Evolutionary conservation across 2,329 filamentous ascomycete species (phyloP), one percentile per base, ranked within the genome.

Genomic region (Didymella segeticola): DNA sequence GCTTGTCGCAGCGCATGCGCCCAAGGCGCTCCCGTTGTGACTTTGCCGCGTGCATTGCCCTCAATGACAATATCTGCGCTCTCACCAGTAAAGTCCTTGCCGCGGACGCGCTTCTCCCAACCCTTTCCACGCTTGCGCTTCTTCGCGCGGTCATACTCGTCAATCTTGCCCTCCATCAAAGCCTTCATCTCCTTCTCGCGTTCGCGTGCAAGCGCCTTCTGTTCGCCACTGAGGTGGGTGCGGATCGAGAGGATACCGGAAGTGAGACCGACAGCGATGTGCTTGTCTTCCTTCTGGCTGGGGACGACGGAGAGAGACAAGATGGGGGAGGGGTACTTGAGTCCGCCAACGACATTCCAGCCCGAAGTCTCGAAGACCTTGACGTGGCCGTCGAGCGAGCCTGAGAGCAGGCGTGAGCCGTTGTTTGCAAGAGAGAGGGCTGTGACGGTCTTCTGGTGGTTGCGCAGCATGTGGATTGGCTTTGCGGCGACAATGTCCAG

Each of bases 401-500:
- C 95, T 61, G 89, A 93, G 47, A 99, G 84, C 51, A 99, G 82
- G 43, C 95, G 86, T 43, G 86, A 86, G 39, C 90, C 90, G 63
- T 89, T 86, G 37, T 91, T 93, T 7, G 92, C 93, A 27, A 96
- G 80, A 45, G 89, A 88, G 48, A 99, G 82, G 7, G 89, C 88
- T 0, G 95, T 98, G 56, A 99, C 93, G 0, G 95, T 96, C 85
- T 98, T 99, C 72, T 99, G 95, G 76, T 99, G 95, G 73, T 96
- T 98, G 64, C 88, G 88, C 59, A 99, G 88, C 70, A 96, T 81
- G 64, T 92, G 89, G 53, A 96, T 80, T 4, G 93, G 92, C 69
- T 91, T 91, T 22, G 90, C 95, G 43, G 93, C 93, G 14, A 98
- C 89, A 37, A 99, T 84, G 73, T 99, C 95, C 57, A 99, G 83